Percentiles rank a stretch among this genome's conserved stretches.
Evolutionary conservation across 2,329 filamentous ascomycete species (phyloP).

Genomic region (Akanthomyces uredinophilus): DNA sequence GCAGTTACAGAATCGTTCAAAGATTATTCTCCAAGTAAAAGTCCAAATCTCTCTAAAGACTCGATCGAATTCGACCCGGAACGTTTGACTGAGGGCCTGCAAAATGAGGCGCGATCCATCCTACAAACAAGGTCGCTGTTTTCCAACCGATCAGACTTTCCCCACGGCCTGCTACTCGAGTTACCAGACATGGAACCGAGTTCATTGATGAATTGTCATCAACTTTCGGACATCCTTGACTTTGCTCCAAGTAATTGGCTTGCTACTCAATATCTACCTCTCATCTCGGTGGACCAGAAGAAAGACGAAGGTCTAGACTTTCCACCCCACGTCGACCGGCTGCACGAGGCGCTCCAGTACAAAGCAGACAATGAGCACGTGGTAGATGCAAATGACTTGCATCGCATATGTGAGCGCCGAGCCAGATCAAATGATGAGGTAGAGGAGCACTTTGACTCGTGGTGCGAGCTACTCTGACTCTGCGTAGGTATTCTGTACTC

Average conservation of each 20-base stretch:
- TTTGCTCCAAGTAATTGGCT: conserved; percentile 16
- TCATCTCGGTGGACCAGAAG: conserved; percentile 19
- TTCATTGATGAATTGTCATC: neutral
- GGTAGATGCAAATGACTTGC: neutral
- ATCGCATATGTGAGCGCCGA: fast-evolving
- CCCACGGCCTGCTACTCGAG: neutral
- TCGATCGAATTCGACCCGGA: neutral
- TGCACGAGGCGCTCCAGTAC: conserved; percentile 22
- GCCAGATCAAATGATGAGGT: neutral
- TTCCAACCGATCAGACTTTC: neutral
- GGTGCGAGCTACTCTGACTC: neutral
- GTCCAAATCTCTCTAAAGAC: neutral
- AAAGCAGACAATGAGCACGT: conserved; percentile 24
- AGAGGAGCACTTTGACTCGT: neutral
- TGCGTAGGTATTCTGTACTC: neutral
- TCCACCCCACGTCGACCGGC: conserved; percentile 18
- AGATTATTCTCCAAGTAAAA: neutral
- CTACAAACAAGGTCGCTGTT: neutral
- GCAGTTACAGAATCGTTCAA: too few relatives aligned
- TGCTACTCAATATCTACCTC: conserved; percentile 26
- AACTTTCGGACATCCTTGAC: neutral
- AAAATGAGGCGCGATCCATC: neutral
- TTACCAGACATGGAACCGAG: neutral
- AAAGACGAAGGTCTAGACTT: conserved; percentile 27
- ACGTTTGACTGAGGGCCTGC: neutral